Evolutionary conservation across 768 basidiomycete species (phyloP), one percentile per base, ranked within the genome.

Genomic region (Suillus alpinus): DNA sequence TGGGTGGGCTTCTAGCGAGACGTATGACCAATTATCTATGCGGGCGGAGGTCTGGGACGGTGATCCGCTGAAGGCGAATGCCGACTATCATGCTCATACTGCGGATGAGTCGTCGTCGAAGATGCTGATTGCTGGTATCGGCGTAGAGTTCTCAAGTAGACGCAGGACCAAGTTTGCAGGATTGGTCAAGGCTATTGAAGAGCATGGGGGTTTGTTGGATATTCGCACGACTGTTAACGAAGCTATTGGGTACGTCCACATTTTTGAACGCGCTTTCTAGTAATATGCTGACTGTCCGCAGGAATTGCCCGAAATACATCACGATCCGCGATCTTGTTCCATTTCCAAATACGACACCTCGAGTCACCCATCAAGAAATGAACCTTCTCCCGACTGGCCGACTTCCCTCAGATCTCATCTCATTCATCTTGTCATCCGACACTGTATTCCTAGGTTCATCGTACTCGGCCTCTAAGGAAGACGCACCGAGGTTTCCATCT

Each of bases 241-340:
- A 62, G 81, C 87, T 6, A 72, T 88, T 23, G 86, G 86, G 86
- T 86, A 65, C 34, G 81, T 77, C 3, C 18, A 36, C 34, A 32
- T 14, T 20, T 41, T 59, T 7, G 37, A 34, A n/a, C 23, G 34
- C 50, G 31, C 34, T 41, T n/a, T 31, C 34, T 7, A 14, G 46
- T 31, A 7, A 26, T 55, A 20, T 12, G 10, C 23, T 14, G 23
- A 37, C 16, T 47, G 20, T 8, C 8, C 31, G n/a, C 50, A 87
- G 87, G 49, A 87, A 87, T 60, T 88, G 86, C 66, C 87, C 87
- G 12, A 89, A 88, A 65, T 89, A 89, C 61, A 88, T 88, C 66
- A 86, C 79, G 55, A 68, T 81, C 41, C 81, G 85, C 13, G 77
- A 85, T 13, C 72, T 88, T 9, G 66, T 73, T n/a, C 74, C 85